A percentile compares a stretch with the other conserved stretches of the same genome.
These are phyloP conservation scores for Hansfordia pulvinata DNA, from an alignment of 2,329 filamentous ascomycete genomes.

Conservation along the genomic window DNA sequence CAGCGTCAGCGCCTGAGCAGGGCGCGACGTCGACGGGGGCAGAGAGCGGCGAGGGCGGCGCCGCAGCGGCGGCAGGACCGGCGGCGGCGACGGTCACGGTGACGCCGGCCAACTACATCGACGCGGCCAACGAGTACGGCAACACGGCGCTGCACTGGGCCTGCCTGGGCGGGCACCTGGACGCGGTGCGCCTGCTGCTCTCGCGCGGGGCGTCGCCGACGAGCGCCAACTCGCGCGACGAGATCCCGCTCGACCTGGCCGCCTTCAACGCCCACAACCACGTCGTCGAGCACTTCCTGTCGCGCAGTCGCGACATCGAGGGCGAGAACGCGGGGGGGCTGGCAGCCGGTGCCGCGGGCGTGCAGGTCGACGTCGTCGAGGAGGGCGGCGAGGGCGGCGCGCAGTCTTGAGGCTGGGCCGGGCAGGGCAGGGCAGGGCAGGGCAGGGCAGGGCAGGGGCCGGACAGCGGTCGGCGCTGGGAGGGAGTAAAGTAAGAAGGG, in stretches of 20 bases:
- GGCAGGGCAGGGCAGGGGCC: too few relatives aligned
- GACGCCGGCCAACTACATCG: too few relatives aligned
- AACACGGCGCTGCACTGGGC: conserved; percentile 95
- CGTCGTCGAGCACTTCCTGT: conserved; percentile 47
- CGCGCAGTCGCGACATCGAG: conserved; percentile 32
- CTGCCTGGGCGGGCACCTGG: conserved; percentile 74
- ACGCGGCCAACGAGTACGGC: conserved; percentile 63
- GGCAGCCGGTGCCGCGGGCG: too few relatives aligned
- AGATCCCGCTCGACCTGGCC: conserved; percentile 65
- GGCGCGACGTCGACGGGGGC: too few relatives aligned
- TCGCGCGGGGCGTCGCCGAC: conserved; percentile 65
- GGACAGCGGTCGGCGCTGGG: too few relatives aligned
- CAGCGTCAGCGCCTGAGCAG: conserved; percentile 11
- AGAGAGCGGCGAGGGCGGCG: too few relatives aligned
- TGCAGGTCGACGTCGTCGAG: conserved; percentile 25
- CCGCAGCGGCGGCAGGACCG: conserved; percentile 25
- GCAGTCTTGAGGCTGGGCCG: too few relatives aligned
- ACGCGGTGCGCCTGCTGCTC: conserved; percentile 64
- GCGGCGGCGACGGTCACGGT: conserved; percentile 14
- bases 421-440: too few relatives aligned
- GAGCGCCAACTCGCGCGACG: conserved; percentile 70
- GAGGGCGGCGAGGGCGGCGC: conserved; percentile 20
- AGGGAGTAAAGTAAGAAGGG: too few relatives aligned
- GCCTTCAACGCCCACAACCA: conserved; percentile 55
- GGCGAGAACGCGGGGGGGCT: conserved; percentile 30